Base-by-base conservation (phyloP, 768 basidiomycete genomes). In the Cystofilobasidium bisporidii region DNA sequence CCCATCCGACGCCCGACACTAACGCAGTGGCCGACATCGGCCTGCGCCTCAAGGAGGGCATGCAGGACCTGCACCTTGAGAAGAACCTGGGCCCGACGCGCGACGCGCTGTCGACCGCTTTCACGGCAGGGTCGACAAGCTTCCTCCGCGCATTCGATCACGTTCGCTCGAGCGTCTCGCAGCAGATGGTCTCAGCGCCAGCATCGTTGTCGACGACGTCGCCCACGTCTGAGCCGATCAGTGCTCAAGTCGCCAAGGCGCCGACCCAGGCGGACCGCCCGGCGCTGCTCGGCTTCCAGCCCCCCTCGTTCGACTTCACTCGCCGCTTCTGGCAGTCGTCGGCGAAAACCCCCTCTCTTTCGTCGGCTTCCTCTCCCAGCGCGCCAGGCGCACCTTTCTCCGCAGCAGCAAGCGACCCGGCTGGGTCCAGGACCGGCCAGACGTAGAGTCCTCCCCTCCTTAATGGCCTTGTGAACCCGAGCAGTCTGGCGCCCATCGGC, bases 61-160 rank as follows among this genome's bases (percentile, higher is more conserved):
- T 98, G 22, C 91, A 96, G 74, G 94, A 97, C 33, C 82, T 99
- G 61, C 90, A 88, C 75, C 77, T 97, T 5, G 89, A 96, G 38
- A 88, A 96, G 76, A 90, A 92, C 72, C 83, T 96, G n/a, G 91
- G 86, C 6, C 91, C 94, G 1, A 87, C 92, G 0, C 83, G 90
- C 11, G 92, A 97, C 76, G 96, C 88, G 2, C 85, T 96, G 50
- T 83, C 86, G 11, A 82, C 86, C 38, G 91, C 90, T 0, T 72
- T 92, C 57, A 82, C 81, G 0, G 83, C 81, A 10, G 86, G 91
- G 30, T 88, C 90, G 3, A 82, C 87, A 20, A 86, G 83, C 71
- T 85, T 96, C 71, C 86, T 93, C 79, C 91, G 87, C 72, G 91
- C 91, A 0, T 86, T 96, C 10, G 90, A 92, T 73, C 90, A 90